Conservation (phyloP, 2,329 filamentous ascomycete species). For the Cercospora sp. region DNA sequence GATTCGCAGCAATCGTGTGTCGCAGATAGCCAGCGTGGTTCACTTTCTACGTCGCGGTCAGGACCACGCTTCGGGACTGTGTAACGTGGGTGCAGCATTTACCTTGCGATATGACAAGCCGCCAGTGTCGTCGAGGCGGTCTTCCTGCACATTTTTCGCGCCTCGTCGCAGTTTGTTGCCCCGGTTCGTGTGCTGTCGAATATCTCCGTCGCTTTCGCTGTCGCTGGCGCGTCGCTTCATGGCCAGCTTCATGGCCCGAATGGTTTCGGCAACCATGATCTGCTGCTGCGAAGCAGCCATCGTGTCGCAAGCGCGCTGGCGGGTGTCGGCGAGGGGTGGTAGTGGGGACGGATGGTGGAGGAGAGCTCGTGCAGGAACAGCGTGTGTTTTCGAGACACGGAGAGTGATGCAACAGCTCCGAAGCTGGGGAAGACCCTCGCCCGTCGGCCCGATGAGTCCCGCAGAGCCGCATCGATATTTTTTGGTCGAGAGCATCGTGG, state of each 20-base stretch:
- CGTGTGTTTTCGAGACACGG: background rate
- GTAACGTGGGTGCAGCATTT: conserved; percentile 31
- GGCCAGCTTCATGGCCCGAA: conserved; percentile 67
- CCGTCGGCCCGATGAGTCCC: conserved; percentile 27
- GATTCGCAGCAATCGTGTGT: conserved; percentile 73
- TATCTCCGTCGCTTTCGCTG: conserved; percentile 74
- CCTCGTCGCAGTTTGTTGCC: conserved; percentile 78
- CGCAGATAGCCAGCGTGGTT: conserved; percentile 73
- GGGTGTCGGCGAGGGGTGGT: background rate
- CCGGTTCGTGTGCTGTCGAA: conserved; percentile 70
- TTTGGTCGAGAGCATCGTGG: background rate
- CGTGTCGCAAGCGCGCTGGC: background rate
- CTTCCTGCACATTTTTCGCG: conserved; percentile 69
- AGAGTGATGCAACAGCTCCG: background rate
- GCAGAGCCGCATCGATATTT: conserved; percentile 1
- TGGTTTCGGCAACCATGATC: conserved; percentile 65
- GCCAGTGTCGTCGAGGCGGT: conserved; percentile 65
- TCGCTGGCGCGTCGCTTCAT: conserved; percentile 65
- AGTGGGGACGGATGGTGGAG: background rate
- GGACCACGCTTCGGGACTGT: background rate
- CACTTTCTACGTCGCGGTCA: conserved; percentile 56
- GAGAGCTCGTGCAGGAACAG: background rate
- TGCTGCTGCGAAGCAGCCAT: conserved; percentile 52
- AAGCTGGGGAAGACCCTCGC: conserved; percentile 41
- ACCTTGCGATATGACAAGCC: conserved; percentile 69